Conservation (phyloP, 441 rosid species). For the Mallotus japonicus region DNA sequence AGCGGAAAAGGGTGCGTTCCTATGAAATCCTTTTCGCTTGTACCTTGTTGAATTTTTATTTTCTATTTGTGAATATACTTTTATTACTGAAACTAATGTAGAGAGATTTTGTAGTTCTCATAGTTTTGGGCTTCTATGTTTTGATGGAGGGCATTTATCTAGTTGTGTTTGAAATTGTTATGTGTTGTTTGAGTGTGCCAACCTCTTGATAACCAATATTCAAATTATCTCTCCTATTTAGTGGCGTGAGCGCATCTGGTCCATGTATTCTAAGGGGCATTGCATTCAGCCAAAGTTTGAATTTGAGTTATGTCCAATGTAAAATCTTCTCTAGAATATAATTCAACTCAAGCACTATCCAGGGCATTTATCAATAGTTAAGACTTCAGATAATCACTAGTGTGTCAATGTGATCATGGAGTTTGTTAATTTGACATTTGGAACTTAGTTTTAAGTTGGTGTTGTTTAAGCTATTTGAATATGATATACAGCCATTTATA, state of each 20-base stretch:
- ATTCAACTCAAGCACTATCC: neutral
- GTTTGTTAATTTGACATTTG: neutral
- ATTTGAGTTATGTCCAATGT: neutral
- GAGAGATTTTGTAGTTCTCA: neutral
- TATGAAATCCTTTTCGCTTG: neutral
- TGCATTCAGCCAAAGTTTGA: neutral
- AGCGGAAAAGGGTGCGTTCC: slow-evolving; percentile 73
- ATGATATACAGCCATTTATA: neutral
- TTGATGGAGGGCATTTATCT: neutral
- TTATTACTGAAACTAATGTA: neutral
- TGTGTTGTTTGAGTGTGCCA: neutral
- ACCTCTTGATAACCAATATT: neutral
- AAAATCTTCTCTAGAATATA: neutral
- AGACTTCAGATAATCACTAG: neutral
- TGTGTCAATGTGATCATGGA: neutral
- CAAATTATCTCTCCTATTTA: neutral
- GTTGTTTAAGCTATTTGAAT: neutral
- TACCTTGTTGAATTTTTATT: neutral
- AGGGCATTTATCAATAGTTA: neutral
- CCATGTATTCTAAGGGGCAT: neutral
- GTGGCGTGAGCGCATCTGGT: neutral
- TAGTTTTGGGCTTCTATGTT: neutral
- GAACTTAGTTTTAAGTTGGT: neutral
- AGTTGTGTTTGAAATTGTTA: neutral
- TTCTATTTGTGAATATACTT: neutral